Evolutionary conservation across 2,329 filamentous ascomycete species (phyloP).

Genomic region (Arthroderma uncinatum): DNA sequence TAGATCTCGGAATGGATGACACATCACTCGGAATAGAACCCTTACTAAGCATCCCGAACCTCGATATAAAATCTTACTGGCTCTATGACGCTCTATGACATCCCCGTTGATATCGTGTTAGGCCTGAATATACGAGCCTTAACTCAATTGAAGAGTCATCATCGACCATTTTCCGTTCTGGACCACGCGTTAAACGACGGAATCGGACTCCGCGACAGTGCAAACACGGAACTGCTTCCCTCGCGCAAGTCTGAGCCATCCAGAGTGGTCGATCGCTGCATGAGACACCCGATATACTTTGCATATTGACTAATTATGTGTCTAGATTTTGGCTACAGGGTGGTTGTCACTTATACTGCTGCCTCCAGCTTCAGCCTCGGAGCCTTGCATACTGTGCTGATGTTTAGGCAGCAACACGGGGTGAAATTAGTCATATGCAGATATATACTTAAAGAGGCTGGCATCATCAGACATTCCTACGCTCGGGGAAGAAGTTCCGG

Average conservation of each 20-base stretch:
- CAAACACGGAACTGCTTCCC: too few relatives aligned
- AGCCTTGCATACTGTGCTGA: too few relatives aligned
- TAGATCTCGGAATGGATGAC: background rate
- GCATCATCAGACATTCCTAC: background rate
- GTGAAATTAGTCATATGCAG: too few relatives aligned
- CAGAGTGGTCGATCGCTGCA: too few relatives aligned
- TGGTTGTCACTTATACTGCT: background rate
- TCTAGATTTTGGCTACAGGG: background rate
- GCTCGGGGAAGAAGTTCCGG: too few relatives aligned
- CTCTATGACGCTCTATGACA: too few relatives aligned
- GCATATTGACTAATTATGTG: too few relatives aligned
- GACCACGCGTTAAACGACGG: background rate
- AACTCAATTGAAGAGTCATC: background rate
- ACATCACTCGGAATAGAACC: background rate
- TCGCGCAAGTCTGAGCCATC: too few relatives aligned
- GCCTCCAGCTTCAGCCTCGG: background rate
- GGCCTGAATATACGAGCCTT: background rate
- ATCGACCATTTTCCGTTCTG: background rate
- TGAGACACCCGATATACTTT: too few relatives aligned
- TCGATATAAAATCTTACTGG: background rate
- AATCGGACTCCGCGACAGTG: background rate
- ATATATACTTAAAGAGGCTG: too few relatives aligned
- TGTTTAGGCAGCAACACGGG: background rate
- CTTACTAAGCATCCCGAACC: background rate
- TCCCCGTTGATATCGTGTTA: background rate